Conservation (phyloP, 345 rosid genomes). For the Sonneratia alba region DNA sequence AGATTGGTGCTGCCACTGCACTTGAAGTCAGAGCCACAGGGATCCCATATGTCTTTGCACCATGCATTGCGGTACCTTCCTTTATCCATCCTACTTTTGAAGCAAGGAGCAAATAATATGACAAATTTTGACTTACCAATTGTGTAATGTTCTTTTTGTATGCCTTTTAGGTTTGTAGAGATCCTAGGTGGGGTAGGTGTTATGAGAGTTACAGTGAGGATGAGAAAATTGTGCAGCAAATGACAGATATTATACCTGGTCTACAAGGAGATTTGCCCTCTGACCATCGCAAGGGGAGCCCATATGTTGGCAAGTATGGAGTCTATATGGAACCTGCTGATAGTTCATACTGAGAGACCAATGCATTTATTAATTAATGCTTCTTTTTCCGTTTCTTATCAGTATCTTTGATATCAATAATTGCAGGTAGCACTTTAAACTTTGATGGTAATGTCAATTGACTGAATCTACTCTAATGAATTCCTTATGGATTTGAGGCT, state of each 20-base stretch:
- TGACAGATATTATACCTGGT: conserved; percentile 80
- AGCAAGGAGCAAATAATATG: background rate
- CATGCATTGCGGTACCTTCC: conserved; percentile 78
- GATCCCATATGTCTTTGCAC: conserved; percentile 86
- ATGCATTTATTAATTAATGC: background rate
- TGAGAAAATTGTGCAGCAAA: conserved; percentile 60
- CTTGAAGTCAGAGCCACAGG: conserved; percentile 98
- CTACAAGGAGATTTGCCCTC: conserved; percentile 86
- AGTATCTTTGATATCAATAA: background rate
- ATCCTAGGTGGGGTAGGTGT: conserved; percentile 98
- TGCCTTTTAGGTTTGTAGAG: conserved; percentile 72
- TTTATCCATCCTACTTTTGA: background rate
- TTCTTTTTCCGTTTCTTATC: background rate
- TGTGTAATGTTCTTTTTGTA: background rate
- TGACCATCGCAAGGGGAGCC: conserved; percentile 47
- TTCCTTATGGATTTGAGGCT: background rate
- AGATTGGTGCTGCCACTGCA: conserved; percentile 94
- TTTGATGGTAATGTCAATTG: background rate
- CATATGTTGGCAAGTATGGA: conserved; percentile 78
- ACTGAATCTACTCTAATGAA: background rate
- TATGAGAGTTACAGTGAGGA: conserved; percentile 96
- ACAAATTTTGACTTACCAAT: background rate
- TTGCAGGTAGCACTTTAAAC: background rate
- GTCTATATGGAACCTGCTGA: conserved; percentile 1
- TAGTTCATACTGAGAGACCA: background rate